Evolutionary conservation across 768 basidiomycete genomes (phyloP), one percentile per base, ranked within the genome.

Genomic region (Terana coerulea): DNA sequence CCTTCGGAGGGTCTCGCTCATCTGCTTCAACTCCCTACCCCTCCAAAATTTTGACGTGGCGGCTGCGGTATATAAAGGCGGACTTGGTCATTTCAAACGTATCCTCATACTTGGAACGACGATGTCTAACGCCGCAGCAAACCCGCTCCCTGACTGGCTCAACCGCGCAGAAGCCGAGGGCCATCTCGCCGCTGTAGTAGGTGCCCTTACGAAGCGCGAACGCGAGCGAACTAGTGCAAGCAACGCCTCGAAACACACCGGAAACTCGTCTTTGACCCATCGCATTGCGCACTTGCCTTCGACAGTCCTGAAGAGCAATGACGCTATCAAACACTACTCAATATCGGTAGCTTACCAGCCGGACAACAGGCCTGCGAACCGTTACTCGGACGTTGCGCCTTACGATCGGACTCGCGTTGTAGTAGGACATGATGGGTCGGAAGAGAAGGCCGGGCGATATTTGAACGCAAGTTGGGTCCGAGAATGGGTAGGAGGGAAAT

Each of bases 401-500:
- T 95, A 92, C 64, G 89, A 95, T 67, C 78, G 88, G 43, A 92
- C 88, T 0, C 78, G 88, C 14, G 82, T 91, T 26, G 62, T 79
- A n/a, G 73, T 83, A 14, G 70, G 70, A 11, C 57, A 60, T 10
- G 56, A 61, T 31, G 46, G 26, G 48, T 40, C 40, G 45, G 45
- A 46, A 22, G 48, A 47, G 47, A 51, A 24, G 51, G 42, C 61
- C 0, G 76, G 77, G 11, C 69, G 78, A 42, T 95, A 94, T 65
- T 64, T 95, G 30, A 93, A 95, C 60, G 92, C 86, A 12, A 90
- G 79, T 61, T 93, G 91, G 86, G 83, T 93, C n/a, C 72, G 77
- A 39, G 92, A 94, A 62, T 68, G 74, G 24, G 77, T 72, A 44
- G 88, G 91, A 6, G 76, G 75, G 28, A 87, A 83, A 60, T 84